Evolutionary conservation across 2,329 filamentous ascomycete genomes (phyloP).

Genomic region (Sporothrix sp.): DNA sequence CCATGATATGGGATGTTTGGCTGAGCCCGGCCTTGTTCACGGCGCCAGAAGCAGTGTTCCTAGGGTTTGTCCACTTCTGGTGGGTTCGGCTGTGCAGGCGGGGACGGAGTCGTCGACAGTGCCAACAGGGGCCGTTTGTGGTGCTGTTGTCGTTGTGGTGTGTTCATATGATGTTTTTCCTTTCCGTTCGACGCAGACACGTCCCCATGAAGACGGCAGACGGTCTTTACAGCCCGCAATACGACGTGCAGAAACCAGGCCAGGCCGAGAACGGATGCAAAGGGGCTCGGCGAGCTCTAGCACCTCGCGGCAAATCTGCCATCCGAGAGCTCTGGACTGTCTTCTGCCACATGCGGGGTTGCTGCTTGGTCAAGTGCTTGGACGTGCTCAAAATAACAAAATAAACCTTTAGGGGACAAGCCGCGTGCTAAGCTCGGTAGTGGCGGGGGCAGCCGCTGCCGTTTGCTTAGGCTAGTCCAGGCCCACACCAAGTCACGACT

Average conservation of each 20-base stretch:
- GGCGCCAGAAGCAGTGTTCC: background rate
- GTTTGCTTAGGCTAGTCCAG: background rate
- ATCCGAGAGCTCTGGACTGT: slow-evolving; percentile 5
- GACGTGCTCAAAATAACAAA: no score
- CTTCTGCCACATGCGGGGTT: no score
- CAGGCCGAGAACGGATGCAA: background rate
- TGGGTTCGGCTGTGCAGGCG: no score
- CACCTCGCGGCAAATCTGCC: slow-evolving; percentile 7
- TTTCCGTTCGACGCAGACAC: no score
- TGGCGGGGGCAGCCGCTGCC: background rate
- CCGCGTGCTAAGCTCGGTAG: background rate
- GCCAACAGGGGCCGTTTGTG: no score
- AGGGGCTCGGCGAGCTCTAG: background rate
- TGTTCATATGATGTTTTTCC: no score
- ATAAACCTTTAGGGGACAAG: background rate
- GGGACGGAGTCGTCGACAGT: no score
- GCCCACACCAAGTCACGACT: no score
- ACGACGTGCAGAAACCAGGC: background rate
- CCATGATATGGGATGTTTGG: background rate
- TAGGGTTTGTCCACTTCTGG: background rate
- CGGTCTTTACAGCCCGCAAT: background rate
- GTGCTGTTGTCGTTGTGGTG: no score
- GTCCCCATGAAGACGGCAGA: no score
- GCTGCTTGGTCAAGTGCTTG: no score
- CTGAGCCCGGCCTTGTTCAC: background rate